These are phyloP conservation scores for Sarocladium kiliense DNA, from an alignment of 2,329 filamentous ascomycete species.

Conservation along the genomic window DNA sequence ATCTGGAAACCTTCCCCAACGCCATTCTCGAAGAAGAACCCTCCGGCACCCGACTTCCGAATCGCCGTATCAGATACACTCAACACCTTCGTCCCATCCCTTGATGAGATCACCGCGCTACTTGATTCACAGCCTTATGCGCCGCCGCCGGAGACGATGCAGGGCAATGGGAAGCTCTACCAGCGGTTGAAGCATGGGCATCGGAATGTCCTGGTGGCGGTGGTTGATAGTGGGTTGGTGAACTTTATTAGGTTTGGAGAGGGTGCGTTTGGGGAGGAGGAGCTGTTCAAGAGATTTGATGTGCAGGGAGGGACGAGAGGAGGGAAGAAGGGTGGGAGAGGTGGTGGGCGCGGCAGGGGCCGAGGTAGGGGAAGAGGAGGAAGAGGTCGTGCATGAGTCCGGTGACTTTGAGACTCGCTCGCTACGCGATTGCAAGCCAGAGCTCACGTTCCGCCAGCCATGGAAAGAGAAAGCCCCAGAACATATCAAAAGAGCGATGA, in stretches of 20 bases:
- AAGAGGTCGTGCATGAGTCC: slow-evolving; percentile 13
- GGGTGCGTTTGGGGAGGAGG: slow-evolving; percentile 72
- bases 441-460: too few species aligned
- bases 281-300: slow-evolving; percentile 57
- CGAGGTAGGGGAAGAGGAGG: slow-evolving; percentile 21
- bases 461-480: too few species aligned
- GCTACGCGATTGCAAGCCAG: too few species aligned
- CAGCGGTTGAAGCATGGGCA: slow-evolving; percentile 78
- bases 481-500: too few species aligned
- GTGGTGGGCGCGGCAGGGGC: slow-evolving; percentile 28
- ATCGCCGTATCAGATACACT: slow-evolving; percentile 77
- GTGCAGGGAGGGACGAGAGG: slow-evolving; percentile 34
- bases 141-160: slow-evolving; percentile 46
- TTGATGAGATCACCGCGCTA: slow-evolving; percentile 65
- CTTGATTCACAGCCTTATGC: slow-evolving; percentile 69
- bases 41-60: slow-evolving; percentile 75
- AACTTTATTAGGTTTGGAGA: slow-evolving; percentile 83
- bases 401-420: too few species aligned
- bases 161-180: slow-evolving; percentile 54
- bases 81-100: slow-evolving; percentile 64
- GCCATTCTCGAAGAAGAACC: slow-evolving; percentile 73
- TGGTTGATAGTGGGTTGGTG: slow-evolving; percentile 85
- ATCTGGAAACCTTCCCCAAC: slow-evolving; percentile 59
- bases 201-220: slow-evolving; percentile 76
- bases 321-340: slow-evolving; percentile 37